Base-by-base conservation (phyloP, 2,329 filamentous ascomycete genomes). In the Neocucurbitaria cava region DNA sequence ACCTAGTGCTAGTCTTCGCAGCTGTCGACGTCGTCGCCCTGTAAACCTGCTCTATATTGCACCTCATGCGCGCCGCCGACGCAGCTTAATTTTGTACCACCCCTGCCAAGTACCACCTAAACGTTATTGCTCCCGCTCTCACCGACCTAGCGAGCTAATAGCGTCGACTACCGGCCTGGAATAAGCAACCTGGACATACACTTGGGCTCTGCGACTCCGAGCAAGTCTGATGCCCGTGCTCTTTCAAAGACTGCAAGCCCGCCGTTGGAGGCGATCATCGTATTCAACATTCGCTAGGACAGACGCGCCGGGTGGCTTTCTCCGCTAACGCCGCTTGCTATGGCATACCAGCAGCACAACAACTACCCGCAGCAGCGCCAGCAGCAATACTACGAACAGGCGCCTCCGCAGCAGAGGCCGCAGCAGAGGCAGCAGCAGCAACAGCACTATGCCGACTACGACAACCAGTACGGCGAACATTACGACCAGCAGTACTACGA, bases 281-380 rank as follows among this genome's bases (percentile, higher is more conserved):
- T 47, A 52, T 33, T 53, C 55, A 56, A 45, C 59, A 54, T 57
- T 61, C 55, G 42, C 59, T 64, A 68, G 62, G 46, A 56, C 44
- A 55, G 54, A 56, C 54, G 58, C 59, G 55, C 54, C 62, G 54
- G 59, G 60, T 56, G 52, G 53, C 59, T 58, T 50, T 33, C 46
- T 35, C 56, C 59, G 54, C 59, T 57, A 59, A 55, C 46, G 51
- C 49, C 46, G 54, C 59, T 54, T 63, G 56, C 54, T 53, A 78
- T 78, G 76, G 76, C 76, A 21, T 76, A 78, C 63, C 74, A 76
- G 58, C 73, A 72, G 46, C 64, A 74, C 59, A 64, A 68, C 50
- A 59, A 67, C 26, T 74, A 75, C 55, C 62, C 71, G 45, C 73
- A 72, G 52, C 64, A 68, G 38, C 38, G 38, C 38, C 38, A 40